Base-by-base conservation (phyloP, 345 rosid species). In the Noccaea bulbosa region DNA sequence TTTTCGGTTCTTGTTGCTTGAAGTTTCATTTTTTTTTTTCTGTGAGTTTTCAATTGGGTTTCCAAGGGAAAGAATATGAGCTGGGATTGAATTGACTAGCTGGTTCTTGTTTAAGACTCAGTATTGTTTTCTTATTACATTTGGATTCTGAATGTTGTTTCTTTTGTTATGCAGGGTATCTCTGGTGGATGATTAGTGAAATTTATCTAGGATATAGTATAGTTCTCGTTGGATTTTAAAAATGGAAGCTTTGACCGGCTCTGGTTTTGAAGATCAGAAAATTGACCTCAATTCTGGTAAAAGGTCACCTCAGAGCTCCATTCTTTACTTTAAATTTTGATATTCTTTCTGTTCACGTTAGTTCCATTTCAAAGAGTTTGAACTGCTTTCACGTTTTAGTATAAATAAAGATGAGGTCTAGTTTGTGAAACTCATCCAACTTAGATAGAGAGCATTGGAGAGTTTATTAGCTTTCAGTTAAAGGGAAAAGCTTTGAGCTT, bases 181-280 rank as follows among this genome's bases (percentile, higher is more conserved):
- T 22, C 53, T 51, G 53, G 67, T 32, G 17, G 15, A 40, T 33
- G 43, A 49, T 63, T 24, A 8, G 62, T 22, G 34, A 49, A 55
- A 54, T 2, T 62, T 52, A 47, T 62, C 37, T 8, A 35, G 45
- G 39, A 37, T 51, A 15, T 9, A 59, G 2, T 27, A n/a, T 22
- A 39, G 24, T n/a, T 38, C 10, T 50, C 30, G 3, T 27, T 27
- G 8, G 0, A 6, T 35, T 35, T 35, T 17, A 12, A 52, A 8
- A 35, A 85, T 87, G 96, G 87, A 75, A 11, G 79, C 79, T 61
- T 72, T 81, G 30, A 48, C 69, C 1, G 52, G 70, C 74, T 74
- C 77, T 61, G 58, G 67, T 20, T 71, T 67, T 43, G 72, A 69
- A 62, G 67, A 44, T 47, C 81, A 80, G 81, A 79, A 65, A 16